Evolutionary conservation across 2,329 filamentous ascomycete genomes (phyloP), one percentile per base, ranked within the genome.

Genomic region (Fusarium equiseti): DNA sequence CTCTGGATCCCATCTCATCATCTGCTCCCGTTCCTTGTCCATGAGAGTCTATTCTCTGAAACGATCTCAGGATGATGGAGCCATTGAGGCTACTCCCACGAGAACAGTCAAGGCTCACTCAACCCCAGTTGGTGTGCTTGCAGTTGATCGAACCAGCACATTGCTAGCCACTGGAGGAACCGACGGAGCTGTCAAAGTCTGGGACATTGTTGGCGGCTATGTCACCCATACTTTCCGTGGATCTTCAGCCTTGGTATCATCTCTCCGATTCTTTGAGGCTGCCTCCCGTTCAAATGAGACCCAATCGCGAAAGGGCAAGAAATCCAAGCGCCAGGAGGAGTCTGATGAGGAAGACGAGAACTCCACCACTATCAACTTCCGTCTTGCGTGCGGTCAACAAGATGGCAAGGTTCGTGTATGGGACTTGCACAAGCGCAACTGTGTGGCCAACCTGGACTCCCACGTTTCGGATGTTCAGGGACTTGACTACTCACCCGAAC

Each of bases 151-250:
- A 57, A 97, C 95, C 2, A 92, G 95, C 76, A 97, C 95, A 3
- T 84, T 99, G 15, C 86, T 99, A 45, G 96, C 95, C 18, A 98
- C 95, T 18, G 96, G 97, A 68, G 93, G 93, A 51, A 95, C 96
- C 6, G 96, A 99, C 78, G 96, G 96, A 26, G 89, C 92, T 1
- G 93, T 98, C 75, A 99, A 99, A 80, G 91, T 99, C 55, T 99
- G 95, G 95, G 96, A 99, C 81, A 94, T 99, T 64, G 86, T 87
- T 52, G 93, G 91, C 46, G 96, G 96, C 24, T 98, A 92, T 80
- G 90, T 94, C 32, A 99, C 97, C 29, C 96, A 99, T 81, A 97
- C 94, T 1, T 97, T 99, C 80, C 92, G 95, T 73, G 95, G 95
- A 2, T 95, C 97, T 60, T 94, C 94, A 64, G 95, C 96, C 12